A percentile compares a stretch with the other conserved stretches of the same genome.
Conservation (phyloP, 2,329 filamentous ascomycete species). For the Trichoderma polysporum region DNA sequence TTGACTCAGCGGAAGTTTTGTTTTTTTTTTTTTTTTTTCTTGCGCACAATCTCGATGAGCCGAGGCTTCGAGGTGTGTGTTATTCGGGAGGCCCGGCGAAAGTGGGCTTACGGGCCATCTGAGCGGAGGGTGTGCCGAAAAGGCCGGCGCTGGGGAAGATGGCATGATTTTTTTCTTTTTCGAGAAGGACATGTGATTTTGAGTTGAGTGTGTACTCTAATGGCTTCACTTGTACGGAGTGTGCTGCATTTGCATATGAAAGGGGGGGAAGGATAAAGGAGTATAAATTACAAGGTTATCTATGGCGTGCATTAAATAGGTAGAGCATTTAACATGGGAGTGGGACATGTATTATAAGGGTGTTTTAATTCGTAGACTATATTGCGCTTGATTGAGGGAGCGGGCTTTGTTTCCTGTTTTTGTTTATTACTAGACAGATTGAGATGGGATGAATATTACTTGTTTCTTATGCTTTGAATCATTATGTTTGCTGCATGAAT, state of each 20-base stretch:
- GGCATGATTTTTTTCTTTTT: neutral
- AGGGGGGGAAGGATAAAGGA: neutral
- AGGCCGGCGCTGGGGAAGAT: neutral
- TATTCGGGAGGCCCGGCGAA: constrained; percentile 6
- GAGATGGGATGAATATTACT: neutral
- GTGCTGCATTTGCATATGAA: neutral
- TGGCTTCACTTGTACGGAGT: neutral
- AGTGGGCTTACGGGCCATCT: constrained; percentile 3
- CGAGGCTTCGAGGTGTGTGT: neutral
- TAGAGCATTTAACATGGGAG: too few relatives aligned
- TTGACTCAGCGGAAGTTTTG: neutral
- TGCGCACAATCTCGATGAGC: neutral
- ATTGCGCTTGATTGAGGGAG: neutral
- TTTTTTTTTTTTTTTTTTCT: neutral
- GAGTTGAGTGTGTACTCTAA: neutral
- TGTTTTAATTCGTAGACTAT: too few relatives aligned
- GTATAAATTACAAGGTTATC: neutral
- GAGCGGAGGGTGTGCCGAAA: neutral
- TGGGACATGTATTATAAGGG: neutral
- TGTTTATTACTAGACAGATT: too few relatives aligned
- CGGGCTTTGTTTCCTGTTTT: neutral
- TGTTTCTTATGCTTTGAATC: neutral
- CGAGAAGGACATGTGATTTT: neutral
- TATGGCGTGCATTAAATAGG: neutral
- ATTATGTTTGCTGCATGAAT: neutral